Conservation (phyloP, 768 basidiomycete species). For the Lactifluus hygrophoroides region DNA sequence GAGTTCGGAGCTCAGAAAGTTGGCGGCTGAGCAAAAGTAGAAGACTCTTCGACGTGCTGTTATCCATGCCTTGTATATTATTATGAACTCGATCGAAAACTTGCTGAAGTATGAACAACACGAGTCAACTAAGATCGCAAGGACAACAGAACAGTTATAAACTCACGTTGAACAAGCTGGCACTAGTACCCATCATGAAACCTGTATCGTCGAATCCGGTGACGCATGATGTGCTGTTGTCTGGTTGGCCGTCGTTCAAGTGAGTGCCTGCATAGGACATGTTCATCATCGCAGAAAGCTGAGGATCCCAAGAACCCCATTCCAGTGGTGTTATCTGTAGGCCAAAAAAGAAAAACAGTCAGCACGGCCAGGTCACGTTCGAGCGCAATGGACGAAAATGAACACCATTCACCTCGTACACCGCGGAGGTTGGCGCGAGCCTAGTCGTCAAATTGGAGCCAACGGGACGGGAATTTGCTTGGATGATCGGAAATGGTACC, state of each 20-base stretch:
- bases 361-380: slow-evolving; percentile 1
- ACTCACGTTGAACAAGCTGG: slow-evolving; percentile 56
- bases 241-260: slow-evolving; percentile 47
- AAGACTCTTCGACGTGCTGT: slow-evolving; percentile 32
- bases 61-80: slow-evolving; percentile 33
- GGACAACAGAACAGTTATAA: background rate
- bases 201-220: slow-evolving; percentile 66
- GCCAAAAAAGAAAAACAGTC: background rate
- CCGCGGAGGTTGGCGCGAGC: slow-evolving; percentile 36
- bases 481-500: slow-evolving; percentile 62
- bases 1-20: slow-evolving; percentile 40
- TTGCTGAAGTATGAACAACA: slow-evolving; percentile 32
- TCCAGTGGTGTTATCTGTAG: slow-evolving; percentile 59
- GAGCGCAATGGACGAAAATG: background rate
- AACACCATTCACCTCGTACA: slow-evolving; percentile 46
- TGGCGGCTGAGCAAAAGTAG: slow-evolving; percentile 42
- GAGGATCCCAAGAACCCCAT: slow-evolving; percentile 67
- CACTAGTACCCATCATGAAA: slow-evolving; percentile 70
- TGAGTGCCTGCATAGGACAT: slow-evolving; percentile 56
- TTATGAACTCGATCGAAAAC: slow-evolving; percentile 39
- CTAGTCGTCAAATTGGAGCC: slow-evolving; percentile 36
- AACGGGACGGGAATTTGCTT: slow-evolving; percentile 44
- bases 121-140: background rate
- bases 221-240: slow-evolving; percentile 52
- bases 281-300: slow-evolving; percentile 60